Conservation (phyloP, 208 protist species). For the Herpetomonas tarakana region DNA sequence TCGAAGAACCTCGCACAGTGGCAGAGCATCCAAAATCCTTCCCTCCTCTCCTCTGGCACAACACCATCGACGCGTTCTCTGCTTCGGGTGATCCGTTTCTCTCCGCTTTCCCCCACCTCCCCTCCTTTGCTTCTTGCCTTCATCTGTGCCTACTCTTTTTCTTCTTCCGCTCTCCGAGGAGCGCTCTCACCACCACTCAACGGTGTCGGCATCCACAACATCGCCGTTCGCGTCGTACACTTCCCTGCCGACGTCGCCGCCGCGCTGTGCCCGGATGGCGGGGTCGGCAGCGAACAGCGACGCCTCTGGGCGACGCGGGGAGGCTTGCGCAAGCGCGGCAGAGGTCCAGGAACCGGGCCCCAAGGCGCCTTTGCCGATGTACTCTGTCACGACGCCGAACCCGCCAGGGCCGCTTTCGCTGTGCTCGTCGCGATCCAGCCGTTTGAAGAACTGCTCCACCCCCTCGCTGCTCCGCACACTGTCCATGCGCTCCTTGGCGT, state of each 20-base stretch:
- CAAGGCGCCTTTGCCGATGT: conserved; percentile 81
- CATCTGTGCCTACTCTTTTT: too few relatives aligned
- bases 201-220: conserved; percentile 18
- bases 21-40: too few relatives aligned
- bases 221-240: conserved; percentile 34
- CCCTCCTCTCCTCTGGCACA: too few relatives aligned
- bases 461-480: not conserved
- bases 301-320: not conserved
- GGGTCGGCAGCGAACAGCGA: not conserved
- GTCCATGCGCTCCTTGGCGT: conserved; percentile 14
- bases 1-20: too few relatives aligned
- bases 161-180: too few relatives aligned
- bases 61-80: too few relatives aligned
- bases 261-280: not conserved
- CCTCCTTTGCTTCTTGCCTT: too few relatives aligned
- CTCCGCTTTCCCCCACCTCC: too few relatives aligned
- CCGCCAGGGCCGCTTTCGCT: conserved; percentile 40
- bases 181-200: conserved; percentile 28
- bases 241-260: conserved; percentile 11
- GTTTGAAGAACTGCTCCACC: not conserved
- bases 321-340: not conserved
- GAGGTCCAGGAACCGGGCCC: not conserved
- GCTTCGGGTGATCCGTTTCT: too few relatives aligned
- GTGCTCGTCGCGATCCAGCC: not conserved
- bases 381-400: conserved; percentile 89